Base-by-base conservation (phyloP, 129 eudicot species). In the Heracleum sosnowskyi region DNA sequence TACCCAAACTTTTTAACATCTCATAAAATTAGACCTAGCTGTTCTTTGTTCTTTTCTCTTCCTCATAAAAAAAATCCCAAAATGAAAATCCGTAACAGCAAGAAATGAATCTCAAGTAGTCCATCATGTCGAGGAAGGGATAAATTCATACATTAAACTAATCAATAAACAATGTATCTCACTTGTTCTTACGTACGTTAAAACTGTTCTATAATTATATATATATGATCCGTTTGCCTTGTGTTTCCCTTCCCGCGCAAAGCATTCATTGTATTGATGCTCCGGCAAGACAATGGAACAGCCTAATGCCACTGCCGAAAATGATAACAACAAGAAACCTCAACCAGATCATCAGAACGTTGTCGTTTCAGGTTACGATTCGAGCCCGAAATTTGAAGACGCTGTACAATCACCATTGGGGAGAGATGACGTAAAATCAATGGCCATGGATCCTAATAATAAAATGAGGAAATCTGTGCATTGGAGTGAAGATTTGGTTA, bases 401-500 rank as follows among this genome's bases (percentile, higher is more conserved):
- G 37, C 28, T 62, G 73, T 45, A 11, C 57, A 41, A 37, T 57
- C 64, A 77, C 15, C 42, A 47, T 6, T 10, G 78, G 66, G 1
- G 42, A 53, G 31, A 11, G 26, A 47, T 47, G 70, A 76, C 16
- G 79, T 40, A 12, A 57, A 36, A 76, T 26, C 72, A 39, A 28
- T 26, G 26, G 8, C 72, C 15, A 57, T 20, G 16, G 44, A 26
- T 66, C 0, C 1, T 60, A 40, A 26, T 60, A 66, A 31, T 66
- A 69, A 69, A 29, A 29, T 18, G 22, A 78, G 37, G 63, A 78
- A 78, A 78, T 78, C 80, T 44, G 80, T 78, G 44, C 44, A 55
- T 78, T 78, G 80, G 80, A 78, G 45, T 18, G 80, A 78, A 35
- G 80, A 66, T 8, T 44, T 78, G 80, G 75, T 78, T 26, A 29